A percentile compares a stretch with the other conserved stretches of the same genome.
Conservation (phyloP, 768 basidiomycete species). For the Tricholoma saponaceum region DNA sequence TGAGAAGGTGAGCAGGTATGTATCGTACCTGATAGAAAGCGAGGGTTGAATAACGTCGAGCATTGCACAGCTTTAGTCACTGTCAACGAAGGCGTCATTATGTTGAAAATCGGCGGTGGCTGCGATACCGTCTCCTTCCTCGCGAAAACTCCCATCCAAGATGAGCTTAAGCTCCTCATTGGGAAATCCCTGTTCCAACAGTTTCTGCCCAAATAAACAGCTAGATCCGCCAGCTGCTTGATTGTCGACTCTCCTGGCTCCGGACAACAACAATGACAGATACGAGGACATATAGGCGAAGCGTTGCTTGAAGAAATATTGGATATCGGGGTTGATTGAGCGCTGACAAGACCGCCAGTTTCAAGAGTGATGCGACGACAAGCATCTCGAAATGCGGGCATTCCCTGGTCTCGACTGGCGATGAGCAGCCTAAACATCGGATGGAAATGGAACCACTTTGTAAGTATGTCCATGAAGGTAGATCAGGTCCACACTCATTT, state of each 20-base stretch:
- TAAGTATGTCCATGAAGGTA: background rate
- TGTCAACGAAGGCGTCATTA: too few relatives aligned
- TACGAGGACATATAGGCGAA: background rate
- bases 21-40: too few relatives aligned
- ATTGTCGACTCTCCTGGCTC: slow-evolving; percentile 2
- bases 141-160: slow-evolving; percentile 1
- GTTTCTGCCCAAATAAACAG: too few relatives aligned
- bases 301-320: background rate
- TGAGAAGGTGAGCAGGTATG: too few relatives aligned
- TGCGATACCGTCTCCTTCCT: slow-evolving; percentile 11
- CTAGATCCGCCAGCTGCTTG: slow-evolving; percentile 11
- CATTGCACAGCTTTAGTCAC: too few relatives aligned
- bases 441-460: background rate
- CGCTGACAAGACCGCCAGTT: background rate
- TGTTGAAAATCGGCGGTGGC: too few relatives aligned
- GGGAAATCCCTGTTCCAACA: too few relatives aligned
- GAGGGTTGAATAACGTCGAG: too few relatives aligned
- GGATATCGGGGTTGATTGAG: background rate
- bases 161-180: background rate
- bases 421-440: slow-evolving; percentile 1
- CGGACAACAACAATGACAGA: background rate
- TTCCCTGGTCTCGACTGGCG: slow-evolving; percentile 1
- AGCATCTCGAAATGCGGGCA: background rate
- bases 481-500: slow-evolving; percentile 11
- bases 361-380: background rate